Evolutionary conservation across 495 filamentous ascomycete species (phyloP).

Genomic region (Podospora comata): DNA sequence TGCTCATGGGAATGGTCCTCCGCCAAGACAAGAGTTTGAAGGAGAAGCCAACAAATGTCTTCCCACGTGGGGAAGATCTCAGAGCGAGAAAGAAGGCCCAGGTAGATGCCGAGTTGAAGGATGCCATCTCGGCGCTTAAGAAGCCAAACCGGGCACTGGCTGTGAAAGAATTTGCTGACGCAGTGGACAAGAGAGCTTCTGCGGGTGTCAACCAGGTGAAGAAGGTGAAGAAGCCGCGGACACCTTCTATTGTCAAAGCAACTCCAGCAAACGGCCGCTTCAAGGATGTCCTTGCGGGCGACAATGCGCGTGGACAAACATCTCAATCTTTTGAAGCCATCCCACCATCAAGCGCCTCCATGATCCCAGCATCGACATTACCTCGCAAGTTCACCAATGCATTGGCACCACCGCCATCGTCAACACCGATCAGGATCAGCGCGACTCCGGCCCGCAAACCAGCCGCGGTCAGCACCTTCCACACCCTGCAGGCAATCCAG

Average conservation of each 20-base stretch:
- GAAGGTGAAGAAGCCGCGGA: slow-evolving; percentile 67
- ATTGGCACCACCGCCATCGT: slow-evolving; percentile 15
- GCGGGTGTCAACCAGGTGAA: slow-evolving; percentile 37
- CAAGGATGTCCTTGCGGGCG: slow-evolving; percentile 41
- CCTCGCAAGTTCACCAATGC: slow-evolving; percentile 36
- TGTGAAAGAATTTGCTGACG: slow-evolving; percentile 67
- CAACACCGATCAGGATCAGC: slow-evolving; percentile 8
- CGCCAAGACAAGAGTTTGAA: slow-evolving; percentile 39
- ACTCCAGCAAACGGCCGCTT: slow-evolving; percentile 63
- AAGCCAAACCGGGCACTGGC: slow-evolving; percentile 83
- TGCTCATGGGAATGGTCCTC: slow-evolving; percentile 52
- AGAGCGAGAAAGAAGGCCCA: slow-evolving; percentile 72
- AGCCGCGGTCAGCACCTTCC: slow-evolving; percentile 11
- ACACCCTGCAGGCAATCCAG: slow-evolving; percentile 10
- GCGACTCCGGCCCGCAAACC: slow-evolving; percentile 29
- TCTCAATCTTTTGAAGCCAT: slow-evolving; percentile 17
- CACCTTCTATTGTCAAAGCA: slow-evolving; percentile 65
- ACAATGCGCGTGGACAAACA: slow-evolving; percentile 13
- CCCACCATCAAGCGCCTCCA: slow-evolving; percentile 31
- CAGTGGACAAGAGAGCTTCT: slow-evolving; percentile 58
- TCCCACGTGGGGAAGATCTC: slow-evolving; percentile 38
- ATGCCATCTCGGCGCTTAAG: slow-evolving; percentile 77
- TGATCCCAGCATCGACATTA: slow-evolving; percentile 38
- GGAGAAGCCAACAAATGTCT: slow-evolving; percentile 29
- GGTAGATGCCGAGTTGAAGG: slow-evolving; percentile 75